phyloP scores from a whole-genome alignment of 2,329 filamentous ascomycete genomes.

The Aspergillus ochraceoroseus region DNA sequence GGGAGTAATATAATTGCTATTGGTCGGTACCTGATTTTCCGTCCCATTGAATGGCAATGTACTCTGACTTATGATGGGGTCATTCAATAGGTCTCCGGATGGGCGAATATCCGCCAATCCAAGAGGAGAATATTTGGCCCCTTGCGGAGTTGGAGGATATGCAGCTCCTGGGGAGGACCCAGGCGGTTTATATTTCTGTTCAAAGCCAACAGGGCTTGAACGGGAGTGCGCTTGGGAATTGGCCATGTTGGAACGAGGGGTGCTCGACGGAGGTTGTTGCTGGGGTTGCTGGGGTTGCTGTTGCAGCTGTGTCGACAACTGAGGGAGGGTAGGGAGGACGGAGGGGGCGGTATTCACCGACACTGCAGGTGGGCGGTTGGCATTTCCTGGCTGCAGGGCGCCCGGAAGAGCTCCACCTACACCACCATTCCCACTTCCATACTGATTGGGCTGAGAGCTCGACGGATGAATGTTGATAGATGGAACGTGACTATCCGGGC shows the following conservation, averaged over 20 bases:
- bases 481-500: slow-evolving; percentile 49
- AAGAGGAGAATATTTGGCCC: slow-evolving; percentile 74
- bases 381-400: slow-evolving; percentile 54
- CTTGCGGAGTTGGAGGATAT: slow-evolving; percentile 53
- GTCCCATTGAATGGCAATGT: slow-evolving; percentile 58
- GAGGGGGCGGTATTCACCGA: slow-evolving; percentile 55
- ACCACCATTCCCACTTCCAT: slow-evolving; percentile 39
- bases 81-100: slow-evolving; percentile 71
- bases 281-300: slow-evolving; percentile 21
- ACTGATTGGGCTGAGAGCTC: slow-evolving; percentile 48
- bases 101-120: slow-evolving; percentile 89
- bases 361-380: slow-evolving; percentile 49
- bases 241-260: slow-evolving; percentile 60
- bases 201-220: slow-evolving; percentile 68
- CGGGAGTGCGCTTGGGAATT: slow-evolving; percentile 73
- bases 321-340: slow-evolving; percentile 54
- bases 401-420: slow-evolving; percentile 51
- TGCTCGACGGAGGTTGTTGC: slow-evolving; percentile 34
- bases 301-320: slow-evolving; percentile 36
- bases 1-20: slow-evolving; percentile 88
- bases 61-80: slow-evolving; percentile 59
- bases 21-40: slow-evolving; percentile 61
- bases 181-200: slow-evolving; percentile 61
- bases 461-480: slow-evolving; percentile 58
- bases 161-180: slow-evolving; percentile 44